Evolutionary conservation across 306 rosid species (phyloP).

Genomic region (Luffa acutangula): DNA sequence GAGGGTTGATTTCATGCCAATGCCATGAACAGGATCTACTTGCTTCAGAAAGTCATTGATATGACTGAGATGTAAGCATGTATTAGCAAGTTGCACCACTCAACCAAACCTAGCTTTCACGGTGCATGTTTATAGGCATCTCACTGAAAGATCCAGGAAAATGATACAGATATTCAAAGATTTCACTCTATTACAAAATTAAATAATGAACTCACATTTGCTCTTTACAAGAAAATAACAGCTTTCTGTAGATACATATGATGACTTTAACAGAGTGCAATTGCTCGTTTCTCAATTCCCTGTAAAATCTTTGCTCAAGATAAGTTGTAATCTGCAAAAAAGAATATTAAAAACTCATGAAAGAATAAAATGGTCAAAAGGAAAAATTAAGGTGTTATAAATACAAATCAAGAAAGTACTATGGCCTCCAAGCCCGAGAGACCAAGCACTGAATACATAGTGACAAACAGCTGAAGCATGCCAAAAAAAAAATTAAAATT

Average conservation of each 20-base stretch:
- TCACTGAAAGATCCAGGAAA: conserved; percentile 1
- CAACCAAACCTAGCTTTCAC: neutral
- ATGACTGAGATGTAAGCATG: neutral
- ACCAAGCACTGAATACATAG: neutral
- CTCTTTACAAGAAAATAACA: conserved; percentile 64
- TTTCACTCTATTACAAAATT: neutral
- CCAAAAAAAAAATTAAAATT: neutral
- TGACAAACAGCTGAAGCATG: neutral
- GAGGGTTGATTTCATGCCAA: neutral
- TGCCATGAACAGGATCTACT: neutral
- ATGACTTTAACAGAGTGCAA: conserved; percentile 64
- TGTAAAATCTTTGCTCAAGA: conserved; percentile 79
- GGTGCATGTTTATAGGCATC: neutral
- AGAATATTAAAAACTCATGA: neutral
- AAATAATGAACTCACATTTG: conserved; percentile 58
- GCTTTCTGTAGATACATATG: conserved; percentile 64
- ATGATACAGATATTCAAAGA: neutral
- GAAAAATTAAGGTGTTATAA: no score
- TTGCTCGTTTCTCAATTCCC: conserved; percentile 69
- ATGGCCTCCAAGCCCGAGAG: neutral
- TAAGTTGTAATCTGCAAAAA: conserved; percentile 57
- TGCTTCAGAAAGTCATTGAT: neutral
- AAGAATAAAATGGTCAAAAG: neutral
- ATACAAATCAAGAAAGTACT: neutral
- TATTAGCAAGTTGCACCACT: neutral